Evolutionary conservation across 75 land plant genomes (phyloP), one percentile per base, ranked within the genome.

Genomic region (Cupressus sempervirens): DNA sequence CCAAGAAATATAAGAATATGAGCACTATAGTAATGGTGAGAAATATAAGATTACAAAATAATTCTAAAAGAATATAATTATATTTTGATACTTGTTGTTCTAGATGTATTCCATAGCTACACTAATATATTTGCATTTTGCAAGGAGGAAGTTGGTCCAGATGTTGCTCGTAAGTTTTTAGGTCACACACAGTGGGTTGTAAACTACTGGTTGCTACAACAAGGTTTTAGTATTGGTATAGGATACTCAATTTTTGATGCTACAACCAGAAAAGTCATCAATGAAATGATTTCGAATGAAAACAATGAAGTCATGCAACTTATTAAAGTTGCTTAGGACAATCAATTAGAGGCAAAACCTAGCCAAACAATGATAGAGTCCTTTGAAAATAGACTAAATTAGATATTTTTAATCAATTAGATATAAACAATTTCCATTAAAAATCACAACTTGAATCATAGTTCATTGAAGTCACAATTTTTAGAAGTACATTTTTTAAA

Each of bases 131-230:
- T 72, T 72, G 14, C 35, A 72, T 72, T 11, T 72, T n/a, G n/a
- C 93, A 98, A 98, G 99, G 98, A 98, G 77, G 99, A 98, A 81
- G 99, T 98, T 76, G 99, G 99, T 48, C 99, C 99, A 52, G 98
- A 98, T 93, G 96, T 96, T 50, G 99, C 99, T 43, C 93, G 98
- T 73, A 98, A 96, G 87, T 98, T 98, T 81, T 84, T 98, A 87
- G 99, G 99, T 29, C 99, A 98, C 84, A 96, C 98, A 12, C 98
- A 98, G 86, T 98, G 99, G 99, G 95, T 98, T 81, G 99, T 98
- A 18, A 98, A 98, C 77, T 98, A 98, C 81, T 98, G 99, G 99
- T 86, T 98, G 83, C 86, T 98, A 83, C 99, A 98, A 84, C 89
- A 98, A 83, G 99, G 88, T 82, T 98, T 98, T 82, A 98, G 98